A percentile compares a stretch with the other conserved stretches of the same genome.
Evolutionary conservation across 305 asterid genomes (phyloP).

Genomic region (Fraxinus xanthoxyloides): DNA sequence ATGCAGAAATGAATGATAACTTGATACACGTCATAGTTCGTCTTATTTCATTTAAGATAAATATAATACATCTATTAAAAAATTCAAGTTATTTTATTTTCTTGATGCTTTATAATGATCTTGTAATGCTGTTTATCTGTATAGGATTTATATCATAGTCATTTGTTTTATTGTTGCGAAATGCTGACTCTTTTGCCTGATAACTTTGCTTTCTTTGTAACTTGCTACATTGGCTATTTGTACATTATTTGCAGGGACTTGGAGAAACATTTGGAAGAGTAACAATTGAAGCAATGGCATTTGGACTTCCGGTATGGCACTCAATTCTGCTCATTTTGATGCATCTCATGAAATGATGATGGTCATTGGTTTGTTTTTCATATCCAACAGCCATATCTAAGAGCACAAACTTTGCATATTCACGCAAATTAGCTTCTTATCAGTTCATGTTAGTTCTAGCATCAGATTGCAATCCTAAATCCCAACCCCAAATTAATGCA

Average conservation of each 20-base stretch:
- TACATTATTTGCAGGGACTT: slow-evolving; percentile 62
- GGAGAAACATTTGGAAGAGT: slow-evolving; percentile 99
- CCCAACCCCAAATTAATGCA: not conserved
- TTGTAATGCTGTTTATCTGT: not conserved
- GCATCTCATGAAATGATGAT: not conserved
- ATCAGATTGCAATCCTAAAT: not conserved
- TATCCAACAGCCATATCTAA: not conserved
- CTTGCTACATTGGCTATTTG: not conserved
- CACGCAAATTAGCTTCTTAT: not conserved
- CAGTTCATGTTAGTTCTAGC: not conserved
- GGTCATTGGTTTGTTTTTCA: not conserved
- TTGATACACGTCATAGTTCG: not conserved
- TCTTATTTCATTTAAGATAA: not conserved
- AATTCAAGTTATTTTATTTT: not conserved
- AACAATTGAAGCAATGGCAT: slow-evolving; percentile 98
- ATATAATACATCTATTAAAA: not conserved
- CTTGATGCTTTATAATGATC: not conserved
- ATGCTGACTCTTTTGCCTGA: not conserved
- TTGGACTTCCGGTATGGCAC: slow-evolving; percentile 87
- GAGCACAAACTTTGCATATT: not conserved
- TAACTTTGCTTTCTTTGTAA: not conserved
- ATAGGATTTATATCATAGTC: not conserved
- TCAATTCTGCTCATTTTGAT: slow-evolving; percentile 14
- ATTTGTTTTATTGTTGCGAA: not conserved
- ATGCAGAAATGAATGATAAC: not conserved